Evolutionary conservation across 2,329 filamentous ascomycete genomes (phyloP).

Genomic region (Aspergillus floridensis): DNA sequence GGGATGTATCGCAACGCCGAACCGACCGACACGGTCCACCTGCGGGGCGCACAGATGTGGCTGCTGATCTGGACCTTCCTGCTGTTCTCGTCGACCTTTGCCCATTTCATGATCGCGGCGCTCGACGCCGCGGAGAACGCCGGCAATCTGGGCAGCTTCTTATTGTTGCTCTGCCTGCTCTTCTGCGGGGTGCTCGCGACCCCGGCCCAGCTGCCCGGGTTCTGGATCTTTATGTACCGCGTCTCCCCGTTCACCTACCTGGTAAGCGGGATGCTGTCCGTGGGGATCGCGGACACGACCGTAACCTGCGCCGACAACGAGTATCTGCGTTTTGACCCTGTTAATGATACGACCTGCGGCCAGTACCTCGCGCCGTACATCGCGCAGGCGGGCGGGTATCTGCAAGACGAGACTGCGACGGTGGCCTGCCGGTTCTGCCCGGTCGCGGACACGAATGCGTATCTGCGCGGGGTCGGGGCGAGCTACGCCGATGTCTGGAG

Average conservation of each 20-base stretch:
- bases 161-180: neutral
- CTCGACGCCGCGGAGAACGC: neutral
- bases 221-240: constrained; percentile 10
- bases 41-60: neutral
- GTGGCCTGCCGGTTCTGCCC: neutral
- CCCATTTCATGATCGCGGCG: neutral
- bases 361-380: neutral
- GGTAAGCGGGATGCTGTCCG: neutral
- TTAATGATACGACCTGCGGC: neutral
- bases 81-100: neutral
- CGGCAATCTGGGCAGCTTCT: neutral
- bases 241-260: constrained; percentile 2
- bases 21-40: neutral
- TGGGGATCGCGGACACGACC: neutral
- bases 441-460: neutral
- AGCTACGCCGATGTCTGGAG: neutral
- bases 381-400: neutral
- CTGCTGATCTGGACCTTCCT: neutral
- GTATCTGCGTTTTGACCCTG: neutral
- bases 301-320: neutral
- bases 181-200: constrained; percentile 1
- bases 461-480: neutral
- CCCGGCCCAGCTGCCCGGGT: neutral
- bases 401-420: neutral
- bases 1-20: neutral